A percentile compares a stretch with the other conserved stretches of the same genome.
phyloP scores from a whole-genome alignment of 2,329 filamentous ascomycete species.

The Pestalotiopsis fici region DNA sequence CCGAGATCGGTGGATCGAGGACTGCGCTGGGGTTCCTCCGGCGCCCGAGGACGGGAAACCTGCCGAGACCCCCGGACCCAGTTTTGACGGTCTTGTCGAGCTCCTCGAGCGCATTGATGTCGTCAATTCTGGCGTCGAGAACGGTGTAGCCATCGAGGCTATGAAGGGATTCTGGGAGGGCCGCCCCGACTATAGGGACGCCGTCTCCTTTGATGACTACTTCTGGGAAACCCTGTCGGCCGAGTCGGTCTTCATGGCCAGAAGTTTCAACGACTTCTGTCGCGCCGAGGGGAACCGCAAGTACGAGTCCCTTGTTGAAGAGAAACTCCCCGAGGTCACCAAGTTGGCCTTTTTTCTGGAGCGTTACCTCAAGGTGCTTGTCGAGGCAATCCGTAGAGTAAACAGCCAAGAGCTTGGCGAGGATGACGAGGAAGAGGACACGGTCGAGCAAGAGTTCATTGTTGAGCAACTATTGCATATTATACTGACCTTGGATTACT shows the following conservation, averaged over 20 bases:
- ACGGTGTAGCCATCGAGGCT: slow-evolving; percentile 87
- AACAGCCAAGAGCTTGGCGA: slow-evolving; percentile 55
- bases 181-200: slow-evolving; percentile 78
- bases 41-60: slow-evolving; percentile 59
- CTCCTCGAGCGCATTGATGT: slow-evolving; percentile 93
- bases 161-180: slow-evolving; percentile 98
- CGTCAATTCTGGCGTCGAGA: slow-evolving; percentile 84
- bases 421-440: slow-evolving; percentile 71
- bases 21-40: slow-evolving; percentile 73
- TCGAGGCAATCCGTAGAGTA: slow-evolving; percentile 62
- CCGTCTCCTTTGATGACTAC: slow-evolving; percentile 68
- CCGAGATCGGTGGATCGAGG: slow-evolving; percentile 95
- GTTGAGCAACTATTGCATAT: slow-evolving; percentile 95
- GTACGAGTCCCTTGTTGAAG: slow-evolving; percentile 76
- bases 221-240: slow-evolving; percentile 83
- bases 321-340: slow-evolving; percentile 94
- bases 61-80: slow-evolving; percentile 62
- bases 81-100: slow-evolving; percentile 82
- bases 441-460: slow-evolving; percentile 90
- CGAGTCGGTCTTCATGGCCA: slow-evolving; percentile 85
- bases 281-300: slow-evolving; percentile 72
- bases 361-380: slow-evolving; percentile 71
- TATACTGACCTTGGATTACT: slow-evolving; percentile 88
- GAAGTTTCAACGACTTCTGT: slow-evolving; percentile 95
- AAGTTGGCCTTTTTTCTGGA: slow-evolving; percentile 86